phyloP scores from a whole-genome alignment of 2,329 filamentous ascomycete genomes.

The Colletotrichum phormii region DNA sequence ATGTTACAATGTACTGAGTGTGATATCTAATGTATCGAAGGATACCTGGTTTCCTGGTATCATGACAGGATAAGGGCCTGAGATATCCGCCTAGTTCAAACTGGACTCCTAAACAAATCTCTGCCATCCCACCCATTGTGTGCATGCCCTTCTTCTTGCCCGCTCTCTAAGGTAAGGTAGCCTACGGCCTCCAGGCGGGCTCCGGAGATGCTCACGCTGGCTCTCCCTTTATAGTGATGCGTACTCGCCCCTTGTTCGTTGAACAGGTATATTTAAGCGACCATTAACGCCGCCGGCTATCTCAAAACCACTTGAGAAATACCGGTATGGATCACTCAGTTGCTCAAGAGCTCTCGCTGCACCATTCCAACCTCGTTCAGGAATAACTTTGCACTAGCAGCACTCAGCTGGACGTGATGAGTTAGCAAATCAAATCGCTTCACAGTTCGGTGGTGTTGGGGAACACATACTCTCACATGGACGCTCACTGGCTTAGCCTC shows the following conservation, averaged over 20 bases:
- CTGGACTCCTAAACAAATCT: constrained; percentile 16
- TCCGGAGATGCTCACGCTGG: constrained; percentile 8
- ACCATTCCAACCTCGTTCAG: constrained; percentile 61
- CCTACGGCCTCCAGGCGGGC: not conserved
- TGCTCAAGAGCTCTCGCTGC: constrained; percentile 61
- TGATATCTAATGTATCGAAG: constrained; percentile 18
- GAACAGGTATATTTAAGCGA: not conserved
- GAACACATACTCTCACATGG: constrained; percentile 68
- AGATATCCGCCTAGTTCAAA: constrained; percentile 16
- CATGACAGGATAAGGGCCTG: constrained; percentile 16
- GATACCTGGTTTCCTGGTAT: constrained; percentile 23
- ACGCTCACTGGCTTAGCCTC: constrained; percentile 67
- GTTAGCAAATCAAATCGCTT: constrained; percentile 12
- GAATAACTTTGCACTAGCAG: constrained; percentile 64
- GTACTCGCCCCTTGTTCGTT: constrained; percentile 5
- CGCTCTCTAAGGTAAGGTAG: constrained; percentile 3
- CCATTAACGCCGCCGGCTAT: not conserved
- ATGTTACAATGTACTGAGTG: constrained; percentile 1
- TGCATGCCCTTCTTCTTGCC: constrained; percentile 24
- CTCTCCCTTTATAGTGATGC: constrained; percentile 2
- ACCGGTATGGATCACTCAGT: constrained; percentile 39
- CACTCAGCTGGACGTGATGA: constrained; percentile 58
- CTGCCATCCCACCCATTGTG: constrained; percentile 14
- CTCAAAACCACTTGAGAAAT: not conserved
- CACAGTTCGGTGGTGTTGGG: not conserved